Base-by-base conservation (phyloP, 2,329 filamentous ascomycete species). In the Lachnellula cervina region DNA sequence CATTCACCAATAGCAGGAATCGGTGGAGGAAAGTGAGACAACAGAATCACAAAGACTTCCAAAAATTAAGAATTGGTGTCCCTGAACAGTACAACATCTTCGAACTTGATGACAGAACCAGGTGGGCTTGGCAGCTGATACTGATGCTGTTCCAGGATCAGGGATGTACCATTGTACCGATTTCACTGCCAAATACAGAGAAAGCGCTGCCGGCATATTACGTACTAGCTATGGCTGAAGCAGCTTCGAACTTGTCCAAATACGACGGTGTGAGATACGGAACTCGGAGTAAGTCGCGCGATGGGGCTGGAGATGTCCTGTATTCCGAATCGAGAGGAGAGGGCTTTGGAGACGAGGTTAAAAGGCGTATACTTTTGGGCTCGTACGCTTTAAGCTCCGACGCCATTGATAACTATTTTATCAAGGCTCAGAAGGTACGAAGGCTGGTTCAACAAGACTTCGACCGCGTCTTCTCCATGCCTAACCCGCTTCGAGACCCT, bases 211-310 rank as follows among this genome's bases (percentile, higher is more conserved):
- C 91, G 19, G 89, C 94, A 35, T 99, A 99, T 76, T 99, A 99
- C 71, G 82, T 99, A 55, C 84, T 99, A 54, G 95, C 94, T 0
- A 90, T 94, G 0, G 93, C 94, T 16, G 94, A 99, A 73, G 94
- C 94, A 3, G 90, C 90, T 1, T 97, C 93, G 16, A 99, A 99
- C 66, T 82, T 99, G 2, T 90, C 94, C 55, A 97, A 96, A 70
- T 99, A 97, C 71, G 95, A 99, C 66, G 94, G 94, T 19, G 84
- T 97, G n/a, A 87, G 94, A 11, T 99, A 96, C 72, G 94, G 94
- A 1, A 52, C 52, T 40, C 63, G 66, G 16, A 52, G 28, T 25
- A 50, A 69, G 9, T 54, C 67, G 8, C 79, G 77, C 47, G 77
- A 85, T 57, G 83, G 82, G 54, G 77, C 75, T 11, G 78, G 79